phyloP scores from a whole-genome alignment of 805 yeast species.

The Scheffersomyces spartinae region DNA sequence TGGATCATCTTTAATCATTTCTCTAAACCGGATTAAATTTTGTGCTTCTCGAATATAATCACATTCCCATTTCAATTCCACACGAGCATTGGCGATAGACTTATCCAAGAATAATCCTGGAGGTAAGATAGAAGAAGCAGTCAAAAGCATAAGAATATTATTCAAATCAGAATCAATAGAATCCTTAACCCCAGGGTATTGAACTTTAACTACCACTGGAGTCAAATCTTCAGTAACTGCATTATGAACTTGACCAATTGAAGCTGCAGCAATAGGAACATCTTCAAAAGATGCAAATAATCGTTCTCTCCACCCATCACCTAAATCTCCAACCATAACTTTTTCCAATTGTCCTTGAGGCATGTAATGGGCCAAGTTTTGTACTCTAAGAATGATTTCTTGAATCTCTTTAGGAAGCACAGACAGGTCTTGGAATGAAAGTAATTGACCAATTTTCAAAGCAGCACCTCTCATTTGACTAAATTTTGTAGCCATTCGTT shows the following conservation, averaged over 20 bases:
- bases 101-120: constrained; percentile 86
- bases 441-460: constrained; percentile 89
- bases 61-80: constrained; percentile 95
- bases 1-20: constrained; percentile 43
- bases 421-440: constrained; percentile 86
- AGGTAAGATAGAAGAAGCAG: constrained; percentile 82
- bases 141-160: constrained; percentile 66
- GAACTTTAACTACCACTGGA: constrained; percentile 87
- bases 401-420: constrained; percentile 80
- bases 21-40: constrained; percentile 56
- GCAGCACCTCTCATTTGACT: constrained; percentile 99
- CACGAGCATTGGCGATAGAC: constrained; percentile 86
- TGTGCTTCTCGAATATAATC: constrained; percentile 87
- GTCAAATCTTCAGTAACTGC: constrained; percentile 55
- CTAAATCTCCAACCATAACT: constrained; percentile 64
- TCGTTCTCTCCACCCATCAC: constrained; percentile 63
- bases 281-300: constrained; percentile 67
- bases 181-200: constrained; percentile 92
- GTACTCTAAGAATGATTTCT: constrained; percentile 70
- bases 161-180: constrained; percentile 92
- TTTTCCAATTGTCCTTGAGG: constrained; percentile 81
- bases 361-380: constrained; percentile 94
- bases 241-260: constrained; percentile 91
- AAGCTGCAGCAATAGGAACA: constrained; percentile 92
- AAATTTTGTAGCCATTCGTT: constrained; percentile 76